phyloP scores from a whole-genome alignment of 2,329 filamentous ascomycete species.

The Waltergamsia citrina region DNA sequence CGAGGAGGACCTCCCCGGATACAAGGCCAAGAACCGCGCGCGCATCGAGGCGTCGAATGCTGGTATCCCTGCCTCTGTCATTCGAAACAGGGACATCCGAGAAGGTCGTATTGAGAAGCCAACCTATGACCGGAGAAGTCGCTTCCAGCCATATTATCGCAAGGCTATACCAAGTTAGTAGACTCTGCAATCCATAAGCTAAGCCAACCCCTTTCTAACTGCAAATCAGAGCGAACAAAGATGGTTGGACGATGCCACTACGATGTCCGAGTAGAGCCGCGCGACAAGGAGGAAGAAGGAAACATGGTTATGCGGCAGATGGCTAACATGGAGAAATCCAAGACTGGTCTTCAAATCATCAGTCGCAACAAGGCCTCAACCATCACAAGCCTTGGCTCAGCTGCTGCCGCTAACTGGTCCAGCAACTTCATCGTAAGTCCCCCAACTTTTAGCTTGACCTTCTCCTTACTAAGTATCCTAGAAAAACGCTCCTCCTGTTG shows the following conservation, averaged over 20 bases:
- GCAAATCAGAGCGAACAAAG: constrained; percentile 43
- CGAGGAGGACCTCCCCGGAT: constrained; percentile 73
- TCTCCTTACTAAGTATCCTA: constrained; percentile 14
- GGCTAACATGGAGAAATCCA: constrained; percentile 37
- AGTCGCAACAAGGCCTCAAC: constrained; percentile 39
- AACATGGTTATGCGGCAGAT: constrained; percentile 51
- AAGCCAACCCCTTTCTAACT: neutral
- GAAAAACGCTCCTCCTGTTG: constrained; percentile 40
- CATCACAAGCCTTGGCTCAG: constrained; percentile 45
- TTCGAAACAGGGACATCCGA: constrained; percentile 29
- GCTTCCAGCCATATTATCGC: constrained; percentile 52
- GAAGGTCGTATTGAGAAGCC: constrained; percentile 28
- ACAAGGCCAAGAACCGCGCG: constrained; percentile 36
- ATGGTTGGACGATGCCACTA: constrained; percentile 64
- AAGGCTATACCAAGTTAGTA: constrained; percentile 67
- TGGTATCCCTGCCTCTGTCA: constrained; percentile 48
- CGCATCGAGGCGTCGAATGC: constrained; percentile 46
- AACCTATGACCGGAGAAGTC: constrained; percentile 32
- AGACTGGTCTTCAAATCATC: constrained; percentile 39
- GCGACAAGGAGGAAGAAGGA: constrained; percentile 62
- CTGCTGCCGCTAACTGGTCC: constrained; percentile 25
- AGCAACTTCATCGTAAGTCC: constrained; percentile 47
- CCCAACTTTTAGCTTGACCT: constrained; percentile 2
- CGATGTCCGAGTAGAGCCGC: constrained; percentile 66
- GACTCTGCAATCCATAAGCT: too few species aligned